phyloP scores from a whole-genome alignment of 179 eudicot species.

The Gypsophila paniculata region DNA sequence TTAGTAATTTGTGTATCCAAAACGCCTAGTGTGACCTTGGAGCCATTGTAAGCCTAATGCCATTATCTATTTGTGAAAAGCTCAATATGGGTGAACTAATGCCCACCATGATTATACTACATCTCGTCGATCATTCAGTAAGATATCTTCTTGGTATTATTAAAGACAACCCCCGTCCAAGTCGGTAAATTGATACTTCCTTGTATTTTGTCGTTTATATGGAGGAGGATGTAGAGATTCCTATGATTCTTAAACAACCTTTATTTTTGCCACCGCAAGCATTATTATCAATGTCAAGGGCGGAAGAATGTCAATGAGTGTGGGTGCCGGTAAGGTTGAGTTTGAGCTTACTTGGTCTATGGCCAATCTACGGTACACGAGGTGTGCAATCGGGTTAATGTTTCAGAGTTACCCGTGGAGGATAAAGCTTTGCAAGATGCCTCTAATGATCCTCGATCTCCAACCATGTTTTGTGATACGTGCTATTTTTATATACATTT shows the following conservation, averaged over 20 bases:
- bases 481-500: no score
- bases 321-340: neutral
- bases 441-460: neutral
- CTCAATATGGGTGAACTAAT: no score
- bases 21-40: no score
- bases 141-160: no score
- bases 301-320: neutral
- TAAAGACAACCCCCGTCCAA: no score
- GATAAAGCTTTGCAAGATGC: neutral
- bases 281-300: neutral
- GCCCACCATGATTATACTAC: no score
- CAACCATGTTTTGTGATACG: no score
- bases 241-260: constrained; percentile 8
- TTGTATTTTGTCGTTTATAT: neutral
- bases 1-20: no score
- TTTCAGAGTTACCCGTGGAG: neutral
- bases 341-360: neutral
- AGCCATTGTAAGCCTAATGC: no score
- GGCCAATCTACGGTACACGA: neutral
- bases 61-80: no score
- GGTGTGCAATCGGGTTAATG: neutral
- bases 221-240: neutral
- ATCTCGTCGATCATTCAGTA: no score
- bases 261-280: constrained; percentile 1
- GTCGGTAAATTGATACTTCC: no score